Conservation (phyloP, 1,139 yeast species). For the Lodderomyces margitis region DNA sequence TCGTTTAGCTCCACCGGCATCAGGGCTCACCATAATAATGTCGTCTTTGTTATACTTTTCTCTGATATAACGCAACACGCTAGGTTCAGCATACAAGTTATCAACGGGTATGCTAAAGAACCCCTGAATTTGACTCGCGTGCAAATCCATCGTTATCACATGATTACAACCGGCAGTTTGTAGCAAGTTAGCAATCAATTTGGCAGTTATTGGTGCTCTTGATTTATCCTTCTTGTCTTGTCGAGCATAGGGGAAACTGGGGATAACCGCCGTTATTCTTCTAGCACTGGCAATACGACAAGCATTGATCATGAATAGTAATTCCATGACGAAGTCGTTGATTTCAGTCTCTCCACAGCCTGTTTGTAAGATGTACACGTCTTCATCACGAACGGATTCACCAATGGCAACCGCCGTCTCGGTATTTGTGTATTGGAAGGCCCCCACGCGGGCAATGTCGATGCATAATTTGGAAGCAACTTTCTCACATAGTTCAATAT, state of each 20-base stretch:
- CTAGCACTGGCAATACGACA: constrained; percentile 95
- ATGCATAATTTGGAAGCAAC: constrained; percentile 63
- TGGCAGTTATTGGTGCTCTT: constrained; percentile 96
- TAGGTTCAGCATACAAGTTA: constrained; percentile 93
- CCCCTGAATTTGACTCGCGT: constrained; percentile 97
- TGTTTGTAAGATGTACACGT: constrained; percentile 86
- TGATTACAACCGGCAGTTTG: constrained; percentile 97
- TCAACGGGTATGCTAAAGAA: constrained; percentile 96
- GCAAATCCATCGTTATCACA: constrained; percentile 96
- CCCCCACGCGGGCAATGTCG: constrained; percentile 59
- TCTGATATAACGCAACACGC: constrained; percentile 82
- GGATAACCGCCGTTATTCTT: constrained; percentile 91
- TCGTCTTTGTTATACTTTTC: constrained; percentile 65
- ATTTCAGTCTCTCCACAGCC: constrained; percentile 76
- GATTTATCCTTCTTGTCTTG: constrained; percentile 96
- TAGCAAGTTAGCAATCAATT: constrained; percentile 90
- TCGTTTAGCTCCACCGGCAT: constrained; percentile 98
- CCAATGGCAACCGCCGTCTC: constrained; percentile 93
- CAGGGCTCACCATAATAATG: constrained; percentile 90
- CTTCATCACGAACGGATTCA: constrained; percentile 96
- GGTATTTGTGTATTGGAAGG: constrained; percentile 70
- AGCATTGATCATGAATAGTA: constrained; percentile 89
- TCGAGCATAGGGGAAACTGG: constrained; percentile 95
- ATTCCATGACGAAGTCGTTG: constrained; percentile 84
- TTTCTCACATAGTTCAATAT: constrained; percentile 71